A percentile compares a stretch with the other conserved stretches of the same genome.
phyloP scores from a whole-genome alignment of 768 basidiomycete species.

The Pleurotus cornucopiae region DNA sequence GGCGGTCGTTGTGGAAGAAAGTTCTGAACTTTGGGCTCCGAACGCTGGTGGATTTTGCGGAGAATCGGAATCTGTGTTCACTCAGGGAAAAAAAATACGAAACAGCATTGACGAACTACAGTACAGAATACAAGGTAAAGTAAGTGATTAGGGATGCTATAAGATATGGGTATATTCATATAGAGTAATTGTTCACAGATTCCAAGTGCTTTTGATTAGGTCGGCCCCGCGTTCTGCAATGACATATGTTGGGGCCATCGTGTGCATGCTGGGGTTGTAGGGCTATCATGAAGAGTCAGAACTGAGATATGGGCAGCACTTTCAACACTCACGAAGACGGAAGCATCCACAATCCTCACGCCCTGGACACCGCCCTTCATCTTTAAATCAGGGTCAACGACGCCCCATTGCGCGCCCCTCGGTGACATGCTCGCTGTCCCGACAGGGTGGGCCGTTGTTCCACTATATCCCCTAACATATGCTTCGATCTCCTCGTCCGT shows the following conservation, averaged over 20 bases:
- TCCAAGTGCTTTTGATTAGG: background rate
- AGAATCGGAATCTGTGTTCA: too few relatives aligned
- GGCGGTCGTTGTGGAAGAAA: too few relatives aligned
- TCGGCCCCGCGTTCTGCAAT: background rate
- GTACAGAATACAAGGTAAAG: too few relatives aligned
- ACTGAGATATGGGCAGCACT: background rate
- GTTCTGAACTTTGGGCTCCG: too few relatives aligned
- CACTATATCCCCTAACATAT: too few relatives aligned
- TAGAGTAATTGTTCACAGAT: too few relatives aligned
- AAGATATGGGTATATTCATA: too few relatives aligned
- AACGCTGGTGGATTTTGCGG: too few relatives aligned
- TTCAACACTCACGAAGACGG: constrained; percentile 25
- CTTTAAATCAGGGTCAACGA: constrained; percentile 28
- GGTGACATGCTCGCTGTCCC: constrained; percentile 28
- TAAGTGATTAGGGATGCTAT: too few relatives aligned
- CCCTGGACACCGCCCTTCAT: constrained; percentile 24
- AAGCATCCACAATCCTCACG: constrained; percentile 34
- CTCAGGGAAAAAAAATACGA: too few relatives aligned
- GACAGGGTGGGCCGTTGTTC: constrained; percentile 17
- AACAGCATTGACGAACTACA: too few relatives aligned
- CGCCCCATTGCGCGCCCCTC: constrained; percentile 20
- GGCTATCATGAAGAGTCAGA: background rate
- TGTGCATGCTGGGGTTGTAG: background rate
- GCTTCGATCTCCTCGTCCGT: too few relatives aligned
- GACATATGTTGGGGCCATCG: background rate